Conservation (phyloP, 495 filamentous ascomycete genomes). For the Penicillium riverlandense region DNA sequence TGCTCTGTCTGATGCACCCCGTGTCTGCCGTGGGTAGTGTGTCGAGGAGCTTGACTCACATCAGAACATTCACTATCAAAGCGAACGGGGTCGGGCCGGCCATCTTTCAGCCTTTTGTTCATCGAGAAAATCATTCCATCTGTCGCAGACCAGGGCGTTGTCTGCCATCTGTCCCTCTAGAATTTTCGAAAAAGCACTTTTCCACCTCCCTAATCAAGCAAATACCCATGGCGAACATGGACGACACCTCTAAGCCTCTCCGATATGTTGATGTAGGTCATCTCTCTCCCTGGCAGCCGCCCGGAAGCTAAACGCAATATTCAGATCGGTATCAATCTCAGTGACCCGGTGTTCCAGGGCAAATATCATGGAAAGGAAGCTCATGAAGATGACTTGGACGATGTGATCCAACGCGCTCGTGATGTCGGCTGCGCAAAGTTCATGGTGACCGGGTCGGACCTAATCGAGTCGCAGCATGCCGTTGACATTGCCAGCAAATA, state of each 20-base stretch:
- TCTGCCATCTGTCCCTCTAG: not conserved
- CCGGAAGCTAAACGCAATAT: not conserved
- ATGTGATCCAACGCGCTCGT: constrained; percentile 67
- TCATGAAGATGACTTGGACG: constrained; percentile 71
- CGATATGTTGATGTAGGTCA: constrained; percentile 40
- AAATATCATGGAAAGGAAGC: constrained; percentile 73
- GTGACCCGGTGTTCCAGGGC: constrained; percentile 79
- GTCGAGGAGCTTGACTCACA: constrained; percentile 10
- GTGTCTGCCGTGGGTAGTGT: constrained; percentile 4
- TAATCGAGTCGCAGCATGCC: constrained; percentile 68
- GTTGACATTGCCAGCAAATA: constrained; percentile 65
- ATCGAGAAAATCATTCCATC: no score
- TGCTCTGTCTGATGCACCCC: constrained; percentile 14
- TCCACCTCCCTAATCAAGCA: constrained; percentile 1
- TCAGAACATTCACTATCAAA: constrained; percentile 7
- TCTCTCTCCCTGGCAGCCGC: not conserved
- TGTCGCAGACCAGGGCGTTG: not conserved
- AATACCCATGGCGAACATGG: constrained; percentile 18
- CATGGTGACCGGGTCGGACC: constrained; percentile 88
- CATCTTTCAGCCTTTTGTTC: no score
- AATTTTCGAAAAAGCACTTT: not conserved
- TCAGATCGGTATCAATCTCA: constrained; percentile 87
- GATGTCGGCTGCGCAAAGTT: constrained; percentile 78
- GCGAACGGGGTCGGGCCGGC: constrained; percentile 1
- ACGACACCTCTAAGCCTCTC: constrained; percentile 22